Percentiles rank a stretch among this genome's conserved stretches.
These are phyloP conservation scores for Cyclotella kingstonii DNA, from an alignment of 108 stramenopile species.

Conservation along the genomic window DNA sequence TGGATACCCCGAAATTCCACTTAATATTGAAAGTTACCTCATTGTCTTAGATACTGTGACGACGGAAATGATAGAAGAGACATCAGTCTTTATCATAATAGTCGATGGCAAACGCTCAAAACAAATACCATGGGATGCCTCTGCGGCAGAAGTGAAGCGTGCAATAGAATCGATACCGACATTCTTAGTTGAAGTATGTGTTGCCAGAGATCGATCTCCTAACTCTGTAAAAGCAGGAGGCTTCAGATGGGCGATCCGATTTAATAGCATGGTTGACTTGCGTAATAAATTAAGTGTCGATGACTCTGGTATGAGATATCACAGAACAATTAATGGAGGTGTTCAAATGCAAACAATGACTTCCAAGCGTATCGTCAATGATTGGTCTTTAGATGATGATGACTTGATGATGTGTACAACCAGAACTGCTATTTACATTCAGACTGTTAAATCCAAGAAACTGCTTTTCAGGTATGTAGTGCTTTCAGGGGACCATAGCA, in stretches of 20 bases:
- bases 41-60: slow-evolving; percentile 17
- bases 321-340: not conserved
- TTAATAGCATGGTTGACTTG: slow-evolving; percentile 24
- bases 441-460: slow-evolving; percentile 34
- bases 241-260: slow-evolving; percentile 40
- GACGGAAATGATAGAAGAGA: slow-evolving; percentile 9
- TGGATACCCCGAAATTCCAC: slow-evolving; percentile 37
- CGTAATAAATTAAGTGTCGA: slow-evolving; percentile 10
- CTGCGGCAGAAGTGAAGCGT: slow-evolving; percentile 19
- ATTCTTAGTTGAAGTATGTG: slow-evolving; percentile 14
- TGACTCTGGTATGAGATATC: slow-evolving; percentile 9
- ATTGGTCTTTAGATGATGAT: slow-evolving; percentile 13
- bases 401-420: slow-evolving; percentile 22
- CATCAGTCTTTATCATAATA: slow-evolving; percentile 24
- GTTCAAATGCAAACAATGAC: not conserved
- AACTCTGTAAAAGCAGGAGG: slow-evolving; percentile 4
- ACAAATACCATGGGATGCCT: slow-evolving; percentile 31
- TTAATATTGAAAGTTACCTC: slow-evolving; percentile 24
- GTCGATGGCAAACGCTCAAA: slow-evolving; percentile 19
- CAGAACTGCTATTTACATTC: slow-evolving; percentile 29
- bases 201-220: slow-evolving; percentile 17
- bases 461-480: slow-evolving; percentile 41
- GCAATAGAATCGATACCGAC: slow-evolving; percentile 17
- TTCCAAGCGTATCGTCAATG: slow-evolving; percentile 2
- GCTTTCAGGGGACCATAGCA: slow-evolving; percentile 30